phyloP scores from a whole-genome alignment of 805 yeast species.

The Nakazawaea wickerhamii region DNA sequence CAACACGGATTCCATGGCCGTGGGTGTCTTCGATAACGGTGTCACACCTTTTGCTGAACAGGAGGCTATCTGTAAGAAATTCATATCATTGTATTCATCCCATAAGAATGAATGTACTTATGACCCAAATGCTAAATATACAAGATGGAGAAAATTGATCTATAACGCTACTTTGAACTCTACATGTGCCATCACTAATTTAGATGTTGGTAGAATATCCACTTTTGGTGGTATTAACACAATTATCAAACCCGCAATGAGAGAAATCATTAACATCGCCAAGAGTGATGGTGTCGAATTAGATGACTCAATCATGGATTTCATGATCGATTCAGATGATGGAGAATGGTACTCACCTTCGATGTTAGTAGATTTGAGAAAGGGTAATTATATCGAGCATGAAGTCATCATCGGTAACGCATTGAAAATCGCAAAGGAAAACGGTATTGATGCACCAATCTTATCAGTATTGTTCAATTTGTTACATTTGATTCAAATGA shows the following conservation, averaged over 20 bases:
- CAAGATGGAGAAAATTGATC: slow-evolving; percentile 42
- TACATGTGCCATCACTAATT: slow-evolving; percentile 35
- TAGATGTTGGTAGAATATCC: slow-evolving; percentile 34
- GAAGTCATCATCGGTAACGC: slow-evolving; percentile 40
- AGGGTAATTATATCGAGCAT: slow-evolving; percentile 37
- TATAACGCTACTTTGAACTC: slow-evolving; percentile 45
- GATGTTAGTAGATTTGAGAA: slow-evolving; percentile 41
- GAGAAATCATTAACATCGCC: slow-evolving; percentile 39
- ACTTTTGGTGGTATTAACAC: slow-evolving; percentile 24
- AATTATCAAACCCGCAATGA: slow-evolving; percentile 35
- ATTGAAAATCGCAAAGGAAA: slow-evolving; percentile 24
- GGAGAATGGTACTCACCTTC: slow-evolving; percentile 39
- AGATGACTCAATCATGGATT: slow-evolving; percentile 28
- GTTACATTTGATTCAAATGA: slow-evolving; percentile 26
- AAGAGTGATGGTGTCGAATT: slow-evolving; percentile 39
- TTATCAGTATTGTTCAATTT: slow-evolving; percentile 23
- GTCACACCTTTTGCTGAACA: slow-evolving; percentile 21
- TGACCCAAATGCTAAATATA: slow-evolving; percentile 32
- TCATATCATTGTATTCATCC: slow-evolving; percentile 29
- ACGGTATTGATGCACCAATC: slow-evolving; percentile 27
- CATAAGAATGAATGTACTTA: slow-evolving; percentile 24
- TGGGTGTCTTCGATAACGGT: slow-evolving; percentile 33
- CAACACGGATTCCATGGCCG: slow-evolving; percentile 26
- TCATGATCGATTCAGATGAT: slow-evolving; percentile 35
- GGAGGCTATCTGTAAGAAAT: slow-evolving; percentile 25